phyloP scores from a whole-genome alignment of 2,329 filamentous ascomycete genomes.

The Xylariales sp. region DNA sequence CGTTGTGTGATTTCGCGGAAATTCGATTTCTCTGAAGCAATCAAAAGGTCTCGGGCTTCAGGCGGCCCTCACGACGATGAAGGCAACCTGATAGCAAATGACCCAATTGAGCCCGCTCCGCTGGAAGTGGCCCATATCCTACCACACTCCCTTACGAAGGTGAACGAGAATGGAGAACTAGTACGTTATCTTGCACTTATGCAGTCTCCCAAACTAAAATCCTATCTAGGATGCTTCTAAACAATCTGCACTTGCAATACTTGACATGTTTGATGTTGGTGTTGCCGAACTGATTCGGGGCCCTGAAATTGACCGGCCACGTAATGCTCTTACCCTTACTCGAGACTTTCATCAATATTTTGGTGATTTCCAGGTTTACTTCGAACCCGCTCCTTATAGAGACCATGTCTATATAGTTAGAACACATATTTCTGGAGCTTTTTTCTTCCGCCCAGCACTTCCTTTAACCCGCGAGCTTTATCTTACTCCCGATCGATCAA shows the following conservation, averaged over 20 bases:
- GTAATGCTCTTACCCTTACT: slow-evolving; percentile 54
- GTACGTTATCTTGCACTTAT: slow-evolving; percentile 14
- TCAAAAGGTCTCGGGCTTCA: slow-evolving; percentile 18
- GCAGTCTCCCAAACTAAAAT: slow-evolving; percentile 24
- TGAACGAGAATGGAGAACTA: slow-evolving; percentile 1
- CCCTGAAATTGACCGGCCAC: slow-evolving; percentile 54
- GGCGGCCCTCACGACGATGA: slow-evolving; percentile 43
- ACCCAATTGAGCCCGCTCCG: background rate
- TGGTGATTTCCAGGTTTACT: slow-evolving; percentile 49
- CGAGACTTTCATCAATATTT: slow-evolving; percentile 46
- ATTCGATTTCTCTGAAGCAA: slow-evolving; percentile 39
- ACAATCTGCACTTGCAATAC: slow-evolving; percentile 51
- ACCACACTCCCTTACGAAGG: slow-evolving; percentile 24
- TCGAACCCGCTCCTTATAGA: slow-evolving; percentile 41
- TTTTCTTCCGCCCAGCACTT: slow-evolving; percentile 31
- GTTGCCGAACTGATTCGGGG: slow-evolving; percentile 53
- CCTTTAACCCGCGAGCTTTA: slow-evolving; percentile 49
- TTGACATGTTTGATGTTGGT: slow-evolving; percentile 57
- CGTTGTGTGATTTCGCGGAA: slow-evolving; percentile 45
- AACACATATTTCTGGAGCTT: slow-evolving; percentile 30
- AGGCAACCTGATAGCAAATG: slow-evolving; percentile 37
- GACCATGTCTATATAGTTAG: slow-evolving; percentile 48
- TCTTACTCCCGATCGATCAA: slow-evolving; percentile 42
- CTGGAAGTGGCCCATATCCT: slow-evolving; percentile 31
- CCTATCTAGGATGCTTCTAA: slow-evolving; percentile 42